Percentiles rank a stretch among this genome's conserved stretches.
Conservation (phyloP, 2,329 filamentous ascomycete genomes). For the Intubia oerlemansii region DNA sequence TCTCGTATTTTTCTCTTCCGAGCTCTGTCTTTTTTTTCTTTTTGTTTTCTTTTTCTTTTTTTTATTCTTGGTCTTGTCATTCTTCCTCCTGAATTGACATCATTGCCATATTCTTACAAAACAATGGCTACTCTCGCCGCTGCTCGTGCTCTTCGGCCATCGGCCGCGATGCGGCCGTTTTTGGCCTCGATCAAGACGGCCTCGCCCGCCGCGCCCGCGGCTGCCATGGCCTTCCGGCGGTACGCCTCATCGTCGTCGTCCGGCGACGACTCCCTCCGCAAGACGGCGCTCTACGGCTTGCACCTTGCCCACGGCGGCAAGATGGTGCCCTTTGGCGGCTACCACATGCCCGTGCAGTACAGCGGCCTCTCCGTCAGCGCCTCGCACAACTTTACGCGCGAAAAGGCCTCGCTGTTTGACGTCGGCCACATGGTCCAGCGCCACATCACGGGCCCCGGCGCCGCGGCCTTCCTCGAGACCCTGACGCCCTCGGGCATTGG, state of each 20-base stretch:
- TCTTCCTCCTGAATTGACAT: too few species aligned
- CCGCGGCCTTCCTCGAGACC: slow-evolving; percentile 59
- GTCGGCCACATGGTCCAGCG: slow-evolving; percentile 96
- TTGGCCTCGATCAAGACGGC: too few species aligned
- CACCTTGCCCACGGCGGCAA: slow-evolving; percentile 54
- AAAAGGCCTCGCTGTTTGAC: slow-evolving; percentile 80
- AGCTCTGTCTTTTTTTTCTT: too few species aligned
- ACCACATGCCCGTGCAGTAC: slow-evolving; percentile 86
- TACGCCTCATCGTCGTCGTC: too few species aligned
- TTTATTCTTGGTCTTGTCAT: too few species aligned
- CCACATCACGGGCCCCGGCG: slow-evolving; percentile 60
- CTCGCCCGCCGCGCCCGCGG: slow-evolving; percentile 5
- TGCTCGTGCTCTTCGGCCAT: too few species aligned
- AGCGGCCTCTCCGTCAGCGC: slow-evolving; percentile 52
- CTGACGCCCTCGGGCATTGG: slow-evolving; percentile 60
- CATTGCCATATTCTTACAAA: too few species aligned
- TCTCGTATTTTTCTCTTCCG: too few species aligned
- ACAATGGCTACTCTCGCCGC: too few species aligned
- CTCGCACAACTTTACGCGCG: slow-evolving; percentile 77
- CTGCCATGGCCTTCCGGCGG: slow-evolving; percentile 8
- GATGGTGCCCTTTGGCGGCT: slow-evolving; percentile 93
- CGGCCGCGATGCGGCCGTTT: too few species aligned
- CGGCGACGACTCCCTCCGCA: slow-evolving; percentile 9
- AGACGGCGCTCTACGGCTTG: slow-evolving; percentile 16
- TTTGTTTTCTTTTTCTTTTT: too few species aligned